Base-by-base conservation (phyloP, 352 stramenopile genomes). In the Phytopythium oedochilum region DNA sequence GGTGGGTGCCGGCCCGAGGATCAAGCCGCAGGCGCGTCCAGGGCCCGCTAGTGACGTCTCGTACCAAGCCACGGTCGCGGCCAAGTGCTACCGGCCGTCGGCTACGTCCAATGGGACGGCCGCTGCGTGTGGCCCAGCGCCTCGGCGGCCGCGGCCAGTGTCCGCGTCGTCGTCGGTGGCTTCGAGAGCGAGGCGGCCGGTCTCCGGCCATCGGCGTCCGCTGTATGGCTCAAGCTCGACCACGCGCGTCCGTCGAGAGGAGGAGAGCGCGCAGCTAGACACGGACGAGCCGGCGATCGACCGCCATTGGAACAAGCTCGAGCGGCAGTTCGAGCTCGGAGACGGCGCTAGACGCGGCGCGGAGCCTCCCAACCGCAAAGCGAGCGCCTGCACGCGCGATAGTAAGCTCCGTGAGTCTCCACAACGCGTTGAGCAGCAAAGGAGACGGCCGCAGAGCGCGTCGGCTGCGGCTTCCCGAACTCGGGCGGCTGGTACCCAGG, bases 51-150 rank as follows among this genome's bases (percentile, higher is more conserved):
- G 35, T 11, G 63, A 87, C 52, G 45, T 86, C 14, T 87, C 78
- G 0, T 89, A 88, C 54, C 82, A 68, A 53, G 68, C 71, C 14
- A 86, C 69, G 5, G 75, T 90, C 26, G 75, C 75, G 15, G 72
- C 75, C 22, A 70, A 85, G 15, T 88, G 73, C 50, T 89, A 87
- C 61, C 85, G 85, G 43, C 61, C 52, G 59, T 7, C 66, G 56
- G 15, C 60, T 61, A 20, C n/a, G 1, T 5, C 32, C 10, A 6
- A 18, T 20, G 1, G 35, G 17, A 6, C 18, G 20, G 20, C 29
- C 6, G 18, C 28, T 45, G 52, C 31, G 29, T 64, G 66, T 22
- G 63, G 68, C 5, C 57, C 34, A 28, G 29, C 18, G 1, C 48
- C 42, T 58, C 66, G 59, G 1, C 36, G 52, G 7, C 60, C 65